Base-by-base conservation (phyloP, 345 rosid species). In the Dovyalis caffra region DNA sequence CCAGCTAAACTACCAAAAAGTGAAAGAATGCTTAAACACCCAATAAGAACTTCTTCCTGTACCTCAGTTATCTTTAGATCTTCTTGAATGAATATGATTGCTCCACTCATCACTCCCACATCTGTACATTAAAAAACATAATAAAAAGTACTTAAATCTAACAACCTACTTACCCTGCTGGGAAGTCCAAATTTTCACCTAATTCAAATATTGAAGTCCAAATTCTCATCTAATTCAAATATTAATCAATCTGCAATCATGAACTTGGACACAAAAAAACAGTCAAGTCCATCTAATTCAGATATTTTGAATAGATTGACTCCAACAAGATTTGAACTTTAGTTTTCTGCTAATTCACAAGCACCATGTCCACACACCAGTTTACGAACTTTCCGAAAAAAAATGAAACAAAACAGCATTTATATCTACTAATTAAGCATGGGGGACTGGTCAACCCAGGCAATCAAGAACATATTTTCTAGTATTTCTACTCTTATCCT, bases 81-180 rank as follows among this genome's bases (percentile, higher is more conserved):
- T 83, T 94, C 85, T 64, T 92, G 90, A 72, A 94, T 94, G 81
- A 90, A 94, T 76, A 90, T 81, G 78, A 94, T 87, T 69, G 98
- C 98, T 77, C 98, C 97, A 73, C 98, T 94, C 97, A 94, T 94
- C 33, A 94, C 96, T 61, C 97, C 98, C 3, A 94, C 93, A 86
- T 94, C 97, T 94, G 93, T 78, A 76, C 32, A 83, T 58, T 28
- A 3, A 78, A 26, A 68, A 31, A 7, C 60, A 45, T 45, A 45
- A 45, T n/a, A n/a, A n/a, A n/a, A n/a, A n/a, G n/a, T n/a, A n/a
- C n/a, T n/a, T 53, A 71, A 57, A 29, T 26, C 2, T 34, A 34
- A 5, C 20, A 34, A 35, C 38, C 47, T 31, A 51, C 64, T 2
- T 14, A 34, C 32, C 43, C 7, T 70, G n/a, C 11, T 33, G 26